Percentiles rank a stretch among this genome's conserved stretches.
Evolutionary conservation across 1,284 basidiomycete genomes (phyloP).

Genomic region (Heterobasidion irregulare): DNA sequence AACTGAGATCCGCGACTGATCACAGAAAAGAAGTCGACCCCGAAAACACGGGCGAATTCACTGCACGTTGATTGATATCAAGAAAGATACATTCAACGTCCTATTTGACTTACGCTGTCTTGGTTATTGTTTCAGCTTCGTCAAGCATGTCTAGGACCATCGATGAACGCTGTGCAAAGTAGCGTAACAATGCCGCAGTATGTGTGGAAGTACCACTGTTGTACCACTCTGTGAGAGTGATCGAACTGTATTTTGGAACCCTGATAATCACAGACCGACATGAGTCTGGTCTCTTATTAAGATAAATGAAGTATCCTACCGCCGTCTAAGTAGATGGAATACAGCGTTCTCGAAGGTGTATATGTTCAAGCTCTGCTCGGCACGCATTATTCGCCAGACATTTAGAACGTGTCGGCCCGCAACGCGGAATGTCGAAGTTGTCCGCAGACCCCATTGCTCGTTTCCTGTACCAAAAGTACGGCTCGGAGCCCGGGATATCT

Average conservation of each 20-base stretch:
- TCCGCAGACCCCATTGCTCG: conserved; percentile 70
- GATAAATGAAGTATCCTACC: conserved; percentile 34
- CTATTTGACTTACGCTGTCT: conserved; percentile 65
- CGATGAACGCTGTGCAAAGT: conserved; percentile 55
- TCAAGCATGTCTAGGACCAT: conserved; percentile 77
- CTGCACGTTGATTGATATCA: conserved; percentile 28
- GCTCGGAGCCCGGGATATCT: conserved; percentile 61
- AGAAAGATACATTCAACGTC: background rate
- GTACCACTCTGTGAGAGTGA: conserved; percentile 72
- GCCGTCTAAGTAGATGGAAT: conserved; percentile 67
- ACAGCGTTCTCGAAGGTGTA: conserved; percentile 91
- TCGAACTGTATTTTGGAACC: conserved; percentile 67
- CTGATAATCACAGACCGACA: conserved; percentile 29
- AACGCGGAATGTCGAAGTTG: conserved; percentile 80
- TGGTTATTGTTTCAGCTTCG: conserved; percentile 73
- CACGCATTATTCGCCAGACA: conserved; percentile 87
- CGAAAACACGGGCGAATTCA: conserved; percentile 95
- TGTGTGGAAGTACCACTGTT: conserved; percentile 50
- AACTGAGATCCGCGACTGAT: conserved; percentile 93
- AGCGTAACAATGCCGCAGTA: conserved; percentile 45
- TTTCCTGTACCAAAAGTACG: conserved; percentile 28
- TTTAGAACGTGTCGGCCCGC: conserved; percentile 89
- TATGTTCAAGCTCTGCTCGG: conserved; percentile 71
- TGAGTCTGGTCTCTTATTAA: background rate
- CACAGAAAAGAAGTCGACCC: conserved; percentile 95